These are phyloP conservation scores for Solanum commersonii DNA, from an alignment of 257 asterid species.

Conservation along the genomic window DNA sequence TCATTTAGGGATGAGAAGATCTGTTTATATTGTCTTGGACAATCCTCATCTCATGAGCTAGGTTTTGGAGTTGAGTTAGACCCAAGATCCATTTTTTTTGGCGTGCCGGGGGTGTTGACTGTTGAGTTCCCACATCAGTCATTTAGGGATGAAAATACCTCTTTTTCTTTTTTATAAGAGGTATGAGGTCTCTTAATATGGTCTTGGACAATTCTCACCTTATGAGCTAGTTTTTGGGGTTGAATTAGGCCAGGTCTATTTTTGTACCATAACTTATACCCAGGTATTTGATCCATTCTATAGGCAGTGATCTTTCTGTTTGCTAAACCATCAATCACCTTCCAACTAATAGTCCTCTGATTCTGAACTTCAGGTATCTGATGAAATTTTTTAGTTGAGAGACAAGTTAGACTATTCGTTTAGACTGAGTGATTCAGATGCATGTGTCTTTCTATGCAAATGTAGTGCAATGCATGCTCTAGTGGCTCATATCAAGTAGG, in stretches of 20 bases:
- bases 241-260: background rate
- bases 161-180: background rate
- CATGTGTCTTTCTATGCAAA: background rate
- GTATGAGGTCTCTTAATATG: background rate
- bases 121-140: background rate
- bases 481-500: background rate
- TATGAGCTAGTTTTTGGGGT: background rate
- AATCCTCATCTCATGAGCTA: background rate
- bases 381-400: background rate
- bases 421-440: background rate
- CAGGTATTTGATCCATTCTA: background rate
- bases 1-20: background rate
- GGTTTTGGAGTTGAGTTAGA: background rate
- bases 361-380: background rate
- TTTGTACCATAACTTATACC: background rate
- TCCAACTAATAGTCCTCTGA: background rate
- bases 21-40: background rate
- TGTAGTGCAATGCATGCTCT: background rate
- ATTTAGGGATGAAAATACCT: background rate
- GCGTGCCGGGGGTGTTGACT: background rate
- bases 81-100: background rate
- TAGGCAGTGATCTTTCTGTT: background rate
- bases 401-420: background rate
- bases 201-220: background rate
- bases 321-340: background rate